Conservation (phyloP, 305 asterid genomes). For the Lippia alba region DNA sequence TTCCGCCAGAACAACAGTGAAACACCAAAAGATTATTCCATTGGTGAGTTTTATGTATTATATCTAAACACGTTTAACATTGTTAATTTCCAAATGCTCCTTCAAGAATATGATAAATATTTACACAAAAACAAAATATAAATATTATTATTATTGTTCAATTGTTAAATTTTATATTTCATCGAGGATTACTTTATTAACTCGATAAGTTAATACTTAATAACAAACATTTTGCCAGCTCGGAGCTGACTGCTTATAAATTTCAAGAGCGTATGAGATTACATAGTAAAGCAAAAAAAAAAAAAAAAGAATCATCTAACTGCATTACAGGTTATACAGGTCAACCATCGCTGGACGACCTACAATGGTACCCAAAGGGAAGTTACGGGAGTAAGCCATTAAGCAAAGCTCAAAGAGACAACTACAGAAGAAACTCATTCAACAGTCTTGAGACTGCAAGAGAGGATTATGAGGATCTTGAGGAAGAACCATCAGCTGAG, state of each 20-base stretch:
- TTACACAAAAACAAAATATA: not conserved
- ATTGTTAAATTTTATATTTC: not conserved
- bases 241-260: not conserved
- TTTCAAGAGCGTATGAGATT: no score
- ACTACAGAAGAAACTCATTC: conserved; percentile 66
- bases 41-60: conserved; percentile 51
- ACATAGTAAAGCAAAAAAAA: no score
- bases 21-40: conserved; percentile 64
- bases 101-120: not conserved
- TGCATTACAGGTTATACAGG: conserved; percentile 75
- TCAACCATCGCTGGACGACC: conserved; percentile 67
- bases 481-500: conserved; percentile 59
- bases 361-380: conserved; percentile 59
- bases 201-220: not conserved
- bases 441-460: conserved; percentile 64
- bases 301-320: conserved; percentile 32
- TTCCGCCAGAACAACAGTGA: conserved; percentile 76
- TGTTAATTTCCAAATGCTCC: conserved; percentile 2
- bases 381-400: conserved; percentile 51
- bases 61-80: not conserved
- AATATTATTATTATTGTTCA: not conserved
- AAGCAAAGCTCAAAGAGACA: conserved; percentile 60
- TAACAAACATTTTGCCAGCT: not conserved
- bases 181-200: conserved; percentile 1
- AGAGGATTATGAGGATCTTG: conserved; percentile 59